These are phyloP conservation scores for Fusarium anthophilum DNA, from an alignment of 2,329 filamentous ascomycete genomes.

Conservation along the genomic window DNA sequence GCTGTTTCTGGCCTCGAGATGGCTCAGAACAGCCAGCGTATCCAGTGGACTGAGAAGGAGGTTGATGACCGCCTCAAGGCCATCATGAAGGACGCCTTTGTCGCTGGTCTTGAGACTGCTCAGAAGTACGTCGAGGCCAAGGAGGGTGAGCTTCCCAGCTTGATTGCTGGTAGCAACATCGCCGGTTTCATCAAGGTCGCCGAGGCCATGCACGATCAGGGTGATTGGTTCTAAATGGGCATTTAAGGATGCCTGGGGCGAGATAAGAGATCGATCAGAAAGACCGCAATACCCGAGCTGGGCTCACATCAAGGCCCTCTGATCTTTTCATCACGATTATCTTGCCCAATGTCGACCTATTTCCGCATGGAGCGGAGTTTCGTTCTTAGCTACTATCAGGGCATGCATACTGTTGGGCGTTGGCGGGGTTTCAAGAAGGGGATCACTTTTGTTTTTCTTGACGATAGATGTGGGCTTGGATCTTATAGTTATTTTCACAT, in stretches of 20 bases:
- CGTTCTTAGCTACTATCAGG: constrained; percentile 34
- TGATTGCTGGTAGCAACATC: constrained; percentile 96
- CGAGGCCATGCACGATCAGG: constrained; percentile 93
- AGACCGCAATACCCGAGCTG: constrained; percentile 38
- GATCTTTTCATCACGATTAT: constrained; percentile 10
- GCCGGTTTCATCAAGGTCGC: constrained; percentile 98
- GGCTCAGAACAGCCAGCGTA: constrained; percentile 93
- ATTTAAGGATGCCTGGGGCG: background rate
- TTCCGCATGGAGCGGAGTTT: constrained; percentile 28
- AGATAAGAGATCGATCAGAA: constrained; percentile 18
- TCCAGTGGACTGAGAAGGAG: constrained; percentile 88
- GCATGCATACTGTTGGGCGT: constrained; percentile 43
- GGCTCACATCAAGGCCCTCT: constrained; percentile 35
- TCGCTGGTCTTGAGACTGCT: constrained; percentile 87
- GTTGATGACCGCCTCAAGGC: constrained; percentile 89
- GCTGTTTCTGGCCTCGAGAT: constrained; percentile 98
- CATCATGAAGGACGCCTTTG: constrained; percentile 96
- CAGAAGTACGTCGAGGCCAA: constrained; percentile 83
- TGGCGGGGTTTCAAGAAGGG: constrained; percentile 38
- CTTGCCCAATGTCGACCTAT: constrained; percentile 1
- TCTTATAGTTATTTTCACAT: background rate
- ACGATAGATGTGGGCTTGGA: constrained; percentile 28
- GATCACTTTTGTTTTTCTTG: constrained; percentile 23
- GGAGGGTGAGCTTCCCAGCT: constrained; percentile 86
- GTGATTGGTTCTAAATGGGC: constrained; percentile 78